Base-by-base conservation (phyloP, 2,329 filamentous ascomycete genomes). In the Thielaviopsis cerberus region DNA sequence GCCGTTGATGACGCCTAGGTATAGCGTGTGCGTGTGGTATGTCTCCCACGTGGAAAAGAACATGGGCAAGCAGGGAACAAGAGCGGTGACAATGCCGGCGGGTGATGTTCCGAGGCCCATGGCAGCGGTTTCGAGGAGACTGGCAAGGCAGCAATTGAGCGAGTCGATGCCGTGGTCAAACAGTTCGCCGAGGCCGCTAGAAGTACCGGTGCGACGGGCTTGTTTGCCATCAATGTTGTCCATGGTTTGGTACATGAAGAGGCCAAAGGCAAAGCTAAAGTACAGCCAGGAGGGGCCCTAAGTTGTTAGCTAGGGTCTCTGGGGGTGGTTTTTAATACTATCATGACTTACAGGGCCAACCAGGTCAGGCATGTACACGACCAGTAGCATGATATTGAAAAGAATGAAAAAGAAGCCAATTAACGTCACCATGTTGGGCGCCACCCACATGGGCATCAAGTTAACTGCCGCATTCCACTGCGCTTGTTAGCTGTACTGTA, bases 41-140 rank as follows among this genome's bases (percentile, higher is more conserved):
- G 92, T 98, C 73, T 98, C 92, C 92, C 92, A 98, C 1, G 92
- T 98, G 2, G 91, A 96, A 73, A 98, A 96, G 76, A 95, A 98
- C 92, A 98, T 98, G 61, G 92, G 88, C 51, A 98, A 74, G 65
- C 89, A 94, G 1, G 92, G 92, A 61, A 91, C 82, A 51, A 98
- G 75, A 1, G 90, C 89, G 0, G 92, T 97, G 69, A 95, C 94
- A 59, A 92, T 85, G 63, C 92, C 92, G 22, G 88, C 81, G 62
- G 82, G 83, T 20, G 86, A 88, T 3, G 86, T 81, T 48, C 92
- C 92, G 55, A 95, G 78, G 25, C 87, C 91, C 85, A 98, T 92
- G 57, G 91, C 90, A 17, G 88, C 91, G 5, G 88, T 91, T 71
- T 96, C 88, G 62, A 94, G 81, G 56, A 98, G 74, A 68, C 87